phyloP scores from a whole-genome alignment of 2,329 filamentous ascomycete species.

The Tolypocladium cylindrosporum region DNA sequence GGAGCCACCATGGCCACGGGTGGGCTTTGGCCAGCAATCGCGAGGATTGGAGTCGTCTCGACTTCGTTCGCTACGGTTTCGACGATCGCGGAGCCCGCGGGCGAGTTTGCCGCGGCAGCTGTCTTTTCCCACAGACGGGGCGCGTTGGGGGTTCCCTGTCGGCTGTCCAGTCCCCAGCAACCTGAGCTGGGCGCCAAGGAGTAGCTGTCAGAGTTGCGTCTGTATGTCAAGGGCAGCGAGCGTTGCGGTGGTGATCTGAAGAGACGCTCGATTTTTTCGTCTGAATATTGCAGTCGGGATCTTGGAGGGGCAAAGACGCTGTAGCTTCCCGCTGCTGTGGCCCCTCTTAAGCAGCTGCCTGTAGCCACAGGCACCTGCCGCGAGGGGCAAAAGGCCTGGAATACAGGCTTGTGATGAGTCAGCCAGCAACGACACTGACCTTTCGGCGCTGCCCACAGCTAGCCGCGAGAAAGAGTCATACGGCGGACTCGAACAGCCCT shows the following conservation, averaged over 20 bases:
- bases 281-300: background rate
- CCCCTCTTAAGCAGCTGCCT: background rate
- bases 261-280: background rate
- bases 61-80: background rate
- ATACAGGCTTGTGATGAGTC: background rate
- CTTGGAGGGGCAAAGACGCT: background rate
- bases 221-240: background rate
- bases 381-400: background rate
- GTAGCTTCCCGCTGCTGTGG: background rate
- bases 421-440: background rate
- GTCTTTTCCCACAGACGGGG: background rate
- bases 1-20: conserved; percentile 5
- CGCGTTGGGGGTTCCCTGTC: too few relatives aligned
- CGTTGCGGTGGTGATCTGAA: background rate
- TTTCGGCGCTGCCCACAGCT: background rate
- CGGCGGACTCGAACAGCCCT: background rate
- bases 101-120: background rate
- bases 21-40: background rate
- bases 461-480: background rate
- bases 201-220: background rate
- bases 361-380: background rate
- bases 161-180: background rate
- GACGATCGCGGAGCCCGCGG: background rate
- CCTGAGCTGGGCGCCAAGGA: background rate
- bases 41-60: background rate